Percentiles rank a stretch among this genome's conserved stretches.
Evolutionary conservation across 2,329 filamentous ascomycete genomes (phyloP).

Genomic region (Penicillium sp.): DNA sequence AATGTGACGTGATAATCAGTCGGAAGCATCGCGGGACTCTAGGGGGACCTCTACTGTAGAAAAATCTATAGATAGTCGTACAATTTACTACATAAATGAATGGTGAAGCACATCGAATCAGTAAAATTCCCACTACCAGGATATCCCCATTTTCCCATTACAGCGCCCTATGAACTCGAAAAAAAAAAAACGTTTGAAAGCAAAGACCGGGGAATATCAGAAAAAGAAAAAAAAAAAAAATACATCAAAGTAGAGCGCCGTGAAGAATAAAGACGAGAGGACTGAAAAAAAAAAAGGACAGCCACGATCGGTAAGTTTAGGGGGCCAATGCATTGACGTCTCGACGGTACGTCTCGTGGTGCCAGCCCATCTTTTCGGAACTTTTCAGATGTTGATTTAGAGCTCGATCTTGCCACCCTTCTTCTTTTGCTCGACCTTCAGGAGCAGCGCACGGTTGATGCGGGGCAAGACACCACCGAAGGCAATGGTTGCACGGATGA

Average conservation of each 20-base stretch:
- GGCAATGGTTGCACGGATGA: slow-evolving; percentile 96
- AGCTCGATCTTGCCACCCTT: slow-evolving; percentile 50
- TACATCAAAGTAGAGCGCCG: slow-evolving; percentile 28
- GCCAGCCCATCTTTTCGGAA: slow-evolving; percentile 4
- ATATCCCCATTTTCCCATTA: slow-evolving; percentile 40
- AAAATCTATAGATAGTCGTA: neutral
- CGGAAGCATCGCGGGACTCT: neutral
- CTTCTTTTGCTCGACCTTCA: slow-evolving; percentile 98
- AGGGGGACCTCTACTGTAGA: neutral
- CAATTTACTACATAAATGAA: neutral
- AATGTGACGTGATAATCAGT: neutral
- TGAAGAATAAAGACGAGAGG: slow-evolving; percentile 17
- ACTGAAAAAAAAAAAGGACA: neutral
- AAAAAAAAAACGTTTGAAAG: slow-evolving; percentile 15
- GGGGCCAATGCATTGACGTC: neutral
- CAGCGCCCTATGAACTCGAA: slow-evolving; percentile 37
- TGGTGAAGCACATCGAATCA: slow-evolving; percentile 12
- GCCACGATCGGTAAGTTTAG: neutral
- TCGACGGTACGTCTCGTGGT: neutral
- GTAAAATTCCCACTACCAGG: slow-evolving; percentile 35
- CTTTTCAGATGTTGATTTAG: slow-evolving; percentile 4
- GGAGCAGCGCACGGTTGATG: slow-evolving; percentile 93
- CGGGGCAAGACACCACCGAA: slow-evolving; percentile 97
- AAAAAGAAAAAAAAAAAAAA: slow-evolving; percentile 23
- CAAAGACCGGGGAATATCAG: slow-evolving; percentile 26